Evolutionary conservation across 495 filamentous ascomycete species (phyloP).

Genomic region (Barbatosphaeria neglecta): DNA sequence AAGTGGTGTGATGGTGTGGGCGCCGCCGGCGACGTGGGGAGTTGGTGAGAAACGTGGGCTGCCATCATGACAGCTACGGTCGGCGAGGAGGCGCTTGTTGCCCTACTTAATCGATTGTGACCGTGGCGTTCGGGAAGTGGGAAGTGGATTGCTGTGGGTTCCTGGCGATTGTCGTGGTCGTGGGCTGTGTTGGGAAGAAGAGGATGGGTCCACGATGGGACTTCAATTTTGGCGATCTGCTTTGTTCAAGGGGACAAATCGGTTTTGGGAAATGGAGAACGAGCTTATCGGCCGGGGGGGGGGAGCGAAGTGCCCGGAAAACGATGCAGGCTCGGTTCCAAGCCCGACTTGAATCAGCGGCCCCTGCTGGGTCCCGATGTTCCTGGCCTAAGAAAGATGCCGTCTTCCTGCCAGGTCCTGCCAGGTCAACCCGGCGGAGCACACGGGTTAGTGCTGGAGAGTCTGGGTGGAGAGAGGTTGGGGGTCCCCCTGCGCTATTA

Average conservation of each 20-base stretch:
- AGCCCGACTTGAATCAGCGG: no score
- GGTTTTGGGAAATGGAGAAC: neutral
- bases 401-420: neutral
- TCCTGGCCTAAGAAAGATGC: neutral
- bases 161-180: neutral
- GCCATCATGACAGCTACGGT: conserved; percentile 1
- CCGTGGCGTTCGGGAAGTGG: neutral
- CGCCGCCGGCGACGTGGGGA: neutral
- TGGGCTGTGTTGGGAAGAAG: neutral
- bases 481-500: neutral
- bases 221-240: neutral
- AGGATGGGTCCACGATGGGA: neutral
- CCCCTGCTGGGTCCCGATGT: neutral
- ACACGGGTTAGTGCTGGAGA: neutral
- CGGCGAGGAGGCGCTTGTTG: neutral
- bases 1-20: neutral
- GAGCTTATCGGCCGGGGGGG: neutral
- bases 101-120: neutral
- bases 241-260: neutral
- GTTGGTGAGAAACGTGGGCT: neutral
- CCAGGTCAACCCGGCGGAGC: neutral
- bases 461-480: neutral
- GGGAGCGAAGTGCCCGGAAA: neutral
- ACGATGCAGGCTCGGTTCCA: no score
- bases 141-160: neutral